Percentiles rank a stretch among this genome's conserved stretches.
Conservation (phyloP, 164 flowering plant genomes). For the Aristolochia californica region DNA sequence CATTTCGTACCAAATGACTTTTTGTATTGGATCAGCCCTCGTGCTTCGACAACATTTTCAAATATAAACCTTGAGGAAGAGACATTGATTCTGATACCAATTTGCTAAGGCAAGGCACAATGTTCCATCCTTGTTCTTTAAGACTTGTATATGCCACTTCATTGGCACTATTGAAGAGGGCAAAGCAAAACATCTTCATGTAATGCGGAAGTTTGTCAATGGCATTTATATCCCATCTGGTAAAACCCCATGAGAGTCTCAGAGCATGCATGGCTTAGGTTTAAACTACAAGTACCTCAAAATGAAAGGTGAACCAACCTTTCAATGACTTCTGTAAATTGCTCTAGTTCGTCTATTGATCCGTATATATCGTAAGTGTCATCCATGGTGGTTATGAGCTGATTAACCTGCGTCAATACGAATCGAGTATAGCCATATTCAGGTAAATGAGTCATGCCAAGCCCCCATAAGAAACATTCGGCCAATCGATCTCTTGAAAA, state of each 20-base stretch:
- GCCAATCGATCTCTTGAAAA: conserved; percentile 12
- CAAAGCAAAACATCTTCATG: background rate
- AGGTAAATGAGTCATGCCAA: background rate
- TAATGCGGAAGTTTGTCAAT: conserved; percentile 2
- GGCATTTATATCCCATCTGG: background rate
- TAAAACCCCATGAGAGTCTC: too few relatives aligned
- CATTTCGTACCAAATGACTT: too few relatives aligned
- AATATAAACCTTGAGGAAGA: background rate
- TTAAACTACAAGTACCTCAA: background rate
- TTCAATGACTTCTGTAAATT: conserved; percentile 1
- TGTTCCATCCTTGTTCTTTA: background rate
- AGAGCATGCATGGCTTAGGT: too few relatives aligned
- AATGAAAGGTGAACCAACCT: background rate
- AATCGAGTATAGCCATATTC: background rate
- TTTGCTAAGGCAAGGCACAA: conserved; percentile 1
- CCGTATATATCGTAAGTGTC: conserved; percentile 3
- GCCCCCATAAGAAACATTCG: conserved; percentile 2
- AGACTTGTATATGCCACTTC: background rate
- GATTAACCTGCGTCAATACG: background rate
- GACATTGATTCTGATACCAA: background rate
- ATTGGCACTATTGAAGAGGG: background rate
- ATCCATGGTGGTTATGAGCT: background rate
- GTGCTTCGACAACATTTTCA: background rate
- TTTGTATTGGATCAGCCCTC: background rate
- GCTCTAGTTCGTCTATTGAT: conserved; percentile 2